phyloP scores from a whole-genome alignment of 768 basidiomycete species.

The Cantharellus cinnabarinus region DNA sequence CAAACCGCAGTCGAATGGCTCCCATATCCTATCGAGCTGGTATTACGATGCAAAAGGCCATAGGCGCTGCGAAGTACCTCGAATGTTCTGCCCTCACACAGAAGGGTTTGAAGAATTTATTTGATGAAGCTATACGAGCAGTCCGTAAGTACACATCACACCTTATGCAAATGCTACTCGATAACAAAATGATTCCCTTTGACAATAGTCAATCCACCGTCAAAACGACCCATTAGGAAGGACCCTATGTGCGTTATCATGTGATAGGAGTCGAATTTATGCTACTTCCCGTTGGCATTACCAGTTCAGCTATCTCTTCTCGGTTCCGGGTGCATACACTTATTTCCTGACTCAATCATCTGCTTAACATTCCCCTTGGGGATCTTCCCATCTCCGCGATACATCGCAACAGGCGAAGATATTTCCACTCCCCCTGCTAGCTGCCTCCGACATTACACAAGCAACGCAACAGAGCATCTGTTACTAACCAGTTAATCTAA shows the following conservation, averaged over 20 bases:
- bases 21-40: slow-evolving; percentile 89
- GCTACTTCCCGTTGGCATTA: no score
- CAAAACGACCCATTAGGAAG: slow-evolving; percentile 32
- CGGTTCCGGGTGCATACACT: no score
- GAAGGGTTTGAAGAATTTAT: slow-evolving; percentile 96
- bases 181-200: slow-evolving; percentile 1
- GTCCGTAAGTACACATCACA: slow-evolving; percentile 44
- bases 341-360: no score
- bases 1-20: slow-evolving; percentile 52
- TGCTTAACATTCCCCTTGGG: no score
- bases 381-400: no score
- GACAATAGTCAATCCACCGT: slow-evolving; percentile 51
- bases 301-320: no score
- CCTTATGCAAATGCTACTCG: neutral
- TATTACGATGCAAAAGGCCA: slow-evolving; percentile 77
- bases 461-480: no score
- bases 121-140: slow-evolving; percentile 95
- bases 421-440: no score
- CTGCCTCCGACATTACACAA: no score
- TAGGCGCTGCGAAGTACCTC: slow-evolving; percentile 87
- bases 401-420: no score
- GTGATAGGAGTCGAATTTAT: slow-evolving; percentile 19
- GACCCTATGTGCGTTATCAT: slow-evolving; percentile 46
- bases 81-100: slow-evolving; percentile 95
- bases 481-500: no score